These are phyloP conservation scores for Priceomyces fermenticarens DNA, from an alignment of 805 yeast genomes.

Conservation along the genomic window DNA sequence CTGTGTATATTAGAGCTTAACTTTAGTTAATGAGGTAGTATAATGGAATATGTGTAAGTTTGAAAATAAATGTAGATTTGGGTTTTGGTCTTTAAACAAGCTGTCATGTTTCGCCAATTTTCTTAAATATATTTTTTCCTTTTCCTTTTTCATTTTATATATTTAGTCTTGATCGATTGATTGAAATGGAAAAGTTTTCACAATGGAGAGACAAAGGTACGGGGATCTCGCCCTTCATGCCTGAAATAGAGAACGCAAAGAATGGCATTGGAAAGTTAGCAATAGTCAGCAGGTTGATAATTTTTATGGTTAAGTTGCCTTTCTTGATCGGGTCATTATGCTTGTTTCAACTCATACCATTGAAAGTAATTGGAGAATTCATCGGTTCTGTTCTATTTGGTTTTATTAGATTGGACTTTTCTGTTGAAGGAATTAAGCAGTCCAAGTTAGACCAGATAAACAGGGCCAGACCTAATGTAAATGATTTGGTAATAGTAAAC, in stretches of 20 bases:
- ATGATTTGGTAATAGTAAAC: slow-evolving; percentile 56
- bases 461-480: slow-evolving; percentile 33
- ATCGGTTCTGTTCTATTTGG: slow-evolving; percentile 28
- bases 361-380: slow-evolving; percentile 17
- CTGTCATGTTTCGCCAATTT: neutral
- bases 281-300: slow-evolving; percentile 4
- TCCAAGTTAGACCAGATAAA: slow-evolving; percentile 32
- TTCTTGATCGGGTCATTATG: slow-evolving; percentile 13
- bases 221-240: slow-evolving; percentile 89
- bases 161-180: neutral
- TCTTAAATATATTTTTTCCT: no score
- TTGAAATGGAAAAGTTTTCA: slow-evolving; percentile 74
- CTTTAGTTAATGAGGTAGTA: slow-evolving; percentile 13
- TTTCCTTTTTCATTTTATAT: no score
- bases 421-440: slow-evolving; percentile 50
- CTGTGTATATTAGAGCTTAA: slow-evolving; percentile 15
- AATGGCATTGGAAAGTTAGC: slow-evolving; percentile 1
- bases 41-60: slow-evolving; percentile 6
- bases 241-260: slow-evolving; percentile 33
- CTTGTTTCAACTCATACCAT: slow-evolving; percentile 13
- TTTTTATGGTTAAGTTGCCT: slow-evolving; percentile 29
- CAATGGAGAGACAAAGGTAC: slow-evolving; percentile 87
- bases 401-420: slow-evolving; percentile 34
- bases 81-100: neutral
- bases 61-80: slow-evolving; percentile 3